Base-by-base conservation (phyloP, 2,329 filamentous ascomycete species). In the Talaromyces sp. region DNA sequence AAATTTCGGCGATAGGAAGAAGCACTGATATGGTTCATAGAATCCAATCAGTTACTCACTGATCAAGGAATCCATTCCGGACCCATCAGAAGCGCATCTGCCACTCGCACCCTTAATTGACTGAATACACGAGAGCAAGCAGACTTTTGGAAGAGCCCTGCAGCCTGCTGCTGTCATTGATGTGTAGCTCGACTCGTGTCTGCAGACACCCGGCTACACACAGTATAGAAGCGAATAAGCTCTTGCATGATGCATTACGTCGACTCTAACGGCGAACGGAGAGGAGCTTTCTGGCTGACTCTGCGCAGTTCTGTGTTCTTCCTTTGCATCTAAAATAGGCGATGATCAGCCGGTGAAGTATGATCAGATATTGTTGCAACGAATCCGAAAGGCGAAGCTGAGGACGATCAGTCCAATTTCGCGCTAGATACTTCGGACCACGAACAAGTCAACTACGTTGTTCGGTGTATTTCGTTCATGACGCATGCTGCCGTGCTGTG, bases 221-320 rank as follows among this genome's bases (percentile, higher is more conserved):
- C 35, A 37, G 21, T 57, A 57, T 57, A 21, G 25, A 42, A 42
- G 54, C 33, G 35, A 31, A 42, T 40, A 42, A 57, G 37, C 35
- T 57, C 54, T 28, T 42, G 54, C 54, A 42, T 57, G 54, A 57
- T 57, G 54, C 54, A 57, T 42, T 25, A 31, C 23, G n/a, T 57
- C 37, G 35, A 37, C n/a, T 42, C 14, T 57, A 57, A 57, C 54
- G 35, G 54, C 54, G 33, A 42, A 42, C 21, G n/a, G 23, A 21
- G 35, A 57, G 40, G n/a, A 37, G 35, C 54, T 28, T 3, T 40
- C 35, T 31, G 21, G 16, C 35, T 21, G 31, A 14, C 11, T 35
- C 50, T 54, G 28, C 31, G 2, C n/a, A n/a, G 18, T 23, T 23
- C 31, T 23, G 28, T 33, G 25, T 16, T 37, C 35, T 21, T 2